phyloP scores from a whole-genome alignment of 371 early-diverging fungal genomes.

The Parasitella parasitica region DNA sequence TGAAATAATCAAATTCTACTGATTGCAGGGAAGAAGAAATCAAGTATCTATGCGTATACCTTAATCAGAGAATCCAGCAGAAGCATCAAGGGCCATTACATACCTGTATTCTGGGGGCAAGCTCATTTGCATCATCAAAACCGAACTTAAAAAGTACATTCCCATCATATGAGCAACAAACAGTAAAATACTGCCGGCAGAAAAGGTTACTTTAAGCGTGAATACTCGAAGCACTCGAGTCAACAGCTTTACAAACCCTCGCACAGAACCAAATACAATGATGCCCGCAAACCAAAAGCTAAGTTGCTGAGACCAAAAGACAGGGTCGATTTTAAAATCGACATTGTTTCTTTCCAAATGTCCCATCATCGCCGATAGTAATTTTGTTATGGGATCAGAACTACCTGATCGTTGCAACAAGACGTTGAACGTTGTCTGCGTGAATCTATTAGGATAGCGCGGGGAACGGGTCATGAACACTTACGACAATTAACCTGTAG shows the following conservation, averaged over 20 bases:
- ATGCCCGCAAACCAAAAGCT: conserved; percentile 90
- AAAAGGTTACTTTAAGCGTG: conserved; percentile 58
- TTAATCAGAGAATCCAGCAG: too few species aligned
- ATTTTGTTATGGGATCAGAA: conserved; percentile 84
- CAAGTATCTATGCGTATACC: conserved; percentile 59
- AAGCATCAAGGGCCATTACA: too few species aligned
- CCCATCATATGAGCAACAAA: conserved; percentile 90
- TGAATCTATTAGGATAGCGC: neutral
- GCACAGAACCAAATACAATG: conserved; percentile 83
- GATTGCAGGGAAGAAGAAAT: conserved; percentile 76
- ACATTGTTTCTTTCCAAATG: conserved; percentile 45
- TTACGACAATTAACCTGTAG: conserved; percentile 80
- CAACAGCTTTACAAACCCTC: conserved; percentile 81
- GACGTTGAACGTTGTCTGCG: conserved; percentile 75
- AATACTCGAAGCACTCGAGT: conserved; percentile 69
- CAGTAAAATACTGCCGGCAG: conserved; percentile 69
- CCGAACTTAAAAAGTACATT: conserved; percentile 87
- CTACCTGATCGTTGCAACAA: conserved; percentile 73
- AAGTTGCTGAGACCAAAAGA: conserved; percentile 88
- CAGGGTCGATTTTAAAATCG: conserved; percentile 65
- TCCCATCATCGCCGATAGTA: conserved; percentile 69
- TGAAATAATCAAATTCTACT: conserved; percentile 86
- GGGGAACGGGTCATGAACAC: too few species aligned
- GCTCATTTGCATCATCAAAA: conserved; percentile 88
- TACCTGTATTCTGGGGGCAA: conserved; percentile 82